A percentile compares a stretch with the other conserved stretches of the same genome.
Evolutionary conservation across 495 filamentous ascomycete species (phyloP).

Genomic region (Aspergillus coremiiformis): DNA sequence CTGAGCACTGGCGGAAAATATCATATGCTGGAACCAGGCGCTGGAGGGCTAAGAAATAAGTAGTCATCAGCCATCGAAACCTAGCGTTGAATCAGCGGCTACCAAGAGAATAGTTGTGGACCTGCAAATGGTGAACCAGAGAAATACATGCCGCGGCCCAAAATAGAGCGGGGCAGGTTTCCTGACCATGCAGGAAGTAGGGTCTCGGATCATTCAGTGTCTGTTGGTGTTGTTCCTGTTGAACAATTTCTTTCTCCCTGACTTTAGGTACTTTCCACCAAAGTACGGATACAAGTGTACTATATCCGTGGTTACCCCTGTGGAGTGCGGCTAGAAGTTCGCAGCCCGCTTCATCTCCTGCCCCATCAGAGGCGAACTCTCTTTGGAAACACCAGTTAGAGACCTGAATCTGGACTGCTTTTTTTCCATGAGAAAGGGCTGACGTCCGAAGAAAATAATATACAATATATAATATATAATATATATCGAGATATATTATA

Average conservation of each 20-base stretch:
- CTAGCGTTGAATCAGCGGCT: conserved; percentile 8
- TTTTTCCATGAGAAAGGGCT: conserved; percentile 10
- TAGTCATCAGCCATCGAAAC: conserved; percentile 12
- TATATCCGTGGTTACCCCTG: conserved; percentile 7
- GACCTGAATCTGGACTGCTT: conserved; percentile 11
- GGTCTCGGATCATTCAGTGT: conserved; percentile 11
- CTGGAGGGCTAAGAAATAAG: conserved; percentile 18
- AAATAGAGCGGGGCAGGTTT: conserved; percentile 24
- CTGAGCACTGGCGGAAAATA: conserved; percentile 6
- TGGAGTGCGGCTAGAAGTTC: conserved; percentile 17
- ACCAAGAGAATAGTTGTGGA: too few relatives aligned
- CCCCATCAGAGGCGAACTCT: conserved; percentile 11
- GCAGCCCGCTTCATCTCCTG: conserved; percentile 3
- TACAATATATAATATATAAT: too few relatives aligned
- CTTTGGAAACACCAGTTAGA: conserved; percentile 2
- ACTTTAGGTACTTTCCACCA: conserved; percentile 1
- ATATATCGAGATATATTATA: too few relatives aligned
- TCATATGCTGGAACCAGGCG: conserved; percentile 9
- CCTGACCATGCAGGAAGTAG: conserved; percentile 15
- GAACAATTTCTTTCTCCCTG: conserved; percentile 13
- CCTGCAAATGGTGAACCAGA: conserved; percentile 5
- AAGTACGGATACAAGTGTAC: too few relatives aligned
- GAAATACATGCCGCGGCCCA: conserved; percentile 10
- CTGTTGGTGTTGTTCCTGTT: too few relatives aligned
- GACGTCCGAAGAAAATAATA: conserved; percentile 1